Evolutionary conservation across 2,329 filamentous ascomycete genomes (phyloP).

Genomic region (Lasiodiplodia sp.): DNA sequence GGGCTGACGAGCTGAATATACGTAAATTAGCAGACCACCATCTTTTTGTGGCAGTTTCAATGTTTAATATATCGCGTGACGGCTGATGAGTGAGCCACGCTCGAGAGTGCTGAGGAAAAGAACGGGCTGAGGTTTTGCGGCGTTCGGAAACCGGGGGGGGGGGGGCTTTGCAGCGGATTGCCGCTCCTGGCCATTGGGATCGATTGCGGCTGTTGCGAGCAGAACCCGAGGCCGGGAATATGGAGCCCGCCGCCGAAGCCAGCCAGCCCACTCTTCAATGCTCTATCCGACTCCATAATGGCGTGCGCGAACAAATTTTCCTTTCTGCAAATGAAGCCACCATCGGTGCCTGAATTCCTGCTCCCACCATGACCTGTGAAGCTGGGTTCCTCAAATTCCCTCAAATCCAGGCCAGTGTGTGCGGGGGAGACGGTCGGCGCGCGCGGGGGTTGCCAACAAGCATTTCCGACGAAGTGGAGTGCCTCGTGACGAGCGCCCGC

Average conservation of each 20-base stretch:
- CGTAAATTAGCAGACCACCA: conserved; percentile 15
- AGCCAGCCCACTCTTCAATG: not conserved
- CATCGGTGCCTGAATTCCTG: not conserved
- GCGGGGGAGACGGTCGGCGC: conserved; percentile 4
- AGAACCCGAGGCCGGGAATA: conserved; percentile 22
- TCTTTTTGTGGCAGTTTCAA: not conserved
- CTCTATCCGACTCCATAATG: conserved; percentile 21
- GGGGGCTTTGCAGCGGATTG: conserved; percentile 9
- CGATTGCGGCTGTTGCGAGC: conserved; percentile 18
- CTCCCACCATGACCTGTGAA: not conserved
- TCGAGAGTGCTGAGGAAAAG: not conserved
- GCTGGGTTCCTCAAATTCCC: not conserved
- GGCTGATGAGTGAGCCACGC: not conserved
- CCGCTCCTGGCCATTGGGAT: not conserved
- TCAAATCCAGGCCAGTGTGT: not conserved
- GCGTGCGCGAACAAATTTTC: conserved; percentile 12
- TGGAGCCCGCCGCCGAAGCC: not conserved
- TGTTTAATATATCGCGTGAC: not conserved
- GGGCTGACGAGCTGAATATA: not conserved
- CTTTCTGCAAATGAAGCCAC: not conserved
- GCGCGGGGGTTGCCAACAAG: not conserved
- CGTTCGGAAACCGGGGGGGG: not conserved
- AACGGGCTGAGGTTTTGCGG: not conserved
- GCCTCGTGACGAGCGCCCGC: not conserved
- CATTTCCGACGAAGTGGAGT: not conserved